Evolutionary conservation across 768 basidiomycete species (phyloP), one percentile per base, ranked within the genome.

Genomic region (Boletus fagicola): DNA sequence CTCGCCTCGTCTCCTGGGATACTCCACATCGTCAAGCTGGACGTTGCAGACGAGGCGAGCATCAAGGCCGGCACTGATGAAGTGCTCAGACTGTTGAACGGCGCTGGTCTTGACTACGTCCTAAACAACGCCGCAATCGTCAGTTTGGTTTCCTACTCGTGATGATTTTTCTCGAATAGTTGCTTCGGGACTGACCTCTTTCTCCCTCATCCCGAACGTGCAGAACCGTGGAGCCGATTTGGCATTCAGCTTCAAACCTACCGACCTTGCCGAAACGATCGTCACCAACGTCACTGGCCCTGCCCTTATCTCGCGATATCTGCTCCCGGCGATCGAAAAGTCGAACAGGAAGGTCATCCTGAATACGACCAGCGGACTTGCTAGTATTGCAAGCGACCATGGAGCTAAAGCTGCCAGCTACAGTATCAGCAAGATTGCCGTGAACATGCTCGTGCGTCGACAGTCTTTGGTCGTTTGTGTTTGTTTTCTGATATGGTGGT

Each of bases 61-160:
- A 72, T 76, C 58, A 56, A 65, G 5, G 57, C 44, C 2, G 69
- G 72, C 6, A 63, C 59, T 11, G 49, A 46, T 12, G 45, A 46
- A 46, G 45, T 46, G 18, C 45, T 46, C 3, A 30, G 45, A n/a
- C 15, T 30, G 28, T 46, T 30, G 45, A 46, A 46, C 12, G 45
- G 45, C 28, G 28, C 45, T 12, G 28, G 45, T n/a, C 45, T 46
- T 28, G 45, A 30, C 28, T 46, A 46, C 28, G 28, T 30, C 45
- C 26, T 46, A 51, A 78, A 77, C 65, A 76, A 76, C 49, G 74
- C 76, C n/a, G 75, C 65, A 1, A 66, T 74, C 42, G 75, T 76
- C 53, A 50, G 76, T 68, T 8, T 7, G 2, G 22, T 43, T 13
- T 15, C 33, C 20, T 4, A 20, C 0, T 24, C n/a, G n/a, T 24